These are phyloP conservation scores for Talaromyces liani DNA, from an alignment of 495 filamentous ascomycete genomes.

Conservation along the genomic window DNA sequence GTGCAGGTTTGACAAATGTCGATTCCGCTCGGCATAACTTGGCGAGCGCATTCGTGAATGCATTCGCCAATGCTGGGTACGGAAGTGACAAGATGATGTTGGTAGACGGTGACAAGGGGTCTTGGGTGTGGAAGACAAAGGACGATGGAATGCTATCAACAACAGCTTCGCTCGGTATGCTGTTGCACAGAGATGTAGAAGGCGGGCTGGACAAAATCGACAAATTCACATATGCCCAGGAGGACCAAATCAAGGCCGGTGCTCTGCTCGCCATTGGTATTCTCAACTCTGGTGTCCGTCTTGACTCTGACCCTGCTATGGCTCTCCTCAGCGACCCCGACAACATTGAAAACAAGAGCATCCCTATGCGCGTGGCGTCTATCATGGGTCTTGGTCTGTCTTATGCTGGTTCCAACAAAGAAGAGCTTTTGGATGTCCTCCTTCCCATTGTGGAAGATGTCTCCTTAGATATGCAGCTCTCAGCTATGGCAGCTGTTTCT, in stretches of 20 bases:
- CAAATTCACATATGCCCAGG: slow-evolving; percentile 75
- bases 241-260: slow-evolving; percentile 85
- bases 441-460: slow-evolving; percentile 81
- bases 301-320: slow-evolving; percentile 80
- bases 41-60: slow-evolving; percentile 93
- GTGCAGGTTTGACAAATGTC: slow-evolving; percentile 84
- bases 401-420: slow-evolving; percentile 87
- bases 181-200: slow-evolving; percentile 88
- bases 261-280: slow-evolving; percentile 86
- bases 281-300: slow-evolving; percentile 81
- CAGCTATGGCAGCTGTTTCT: slow-evolving; percentile 90
- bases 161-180: slow-evolving; percentile 82
- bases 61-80: slow-evolving; percentile 92
- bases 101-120: slow-evolving; percentile 65
- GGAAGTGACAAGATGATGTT: slow-evolving; percentile 97
- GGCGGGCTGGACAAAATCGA: slow-evolving; percentile 85
- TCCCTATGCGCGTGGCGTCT: slow-evolving; percentile 65
- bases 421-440: slow-evolving; percentile 70
- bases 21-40: slow-evolving; percentile 95
- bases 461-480: slow-evolving; percentile 82
- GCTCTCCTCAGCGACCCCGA: slow-evolving; percentile 74
- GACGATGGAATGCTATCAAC: slow-evolving; percentile 97
- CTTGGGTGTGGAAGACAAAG: slow-evolving; percentile 99
- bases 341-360: slow-evolving; percentile 67
- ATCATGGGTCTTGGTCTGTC: slow-evolving; percentile 96